Conservation (phyloP, 345 rosid genomes). For the Schrenkiella parvula region DNA sequence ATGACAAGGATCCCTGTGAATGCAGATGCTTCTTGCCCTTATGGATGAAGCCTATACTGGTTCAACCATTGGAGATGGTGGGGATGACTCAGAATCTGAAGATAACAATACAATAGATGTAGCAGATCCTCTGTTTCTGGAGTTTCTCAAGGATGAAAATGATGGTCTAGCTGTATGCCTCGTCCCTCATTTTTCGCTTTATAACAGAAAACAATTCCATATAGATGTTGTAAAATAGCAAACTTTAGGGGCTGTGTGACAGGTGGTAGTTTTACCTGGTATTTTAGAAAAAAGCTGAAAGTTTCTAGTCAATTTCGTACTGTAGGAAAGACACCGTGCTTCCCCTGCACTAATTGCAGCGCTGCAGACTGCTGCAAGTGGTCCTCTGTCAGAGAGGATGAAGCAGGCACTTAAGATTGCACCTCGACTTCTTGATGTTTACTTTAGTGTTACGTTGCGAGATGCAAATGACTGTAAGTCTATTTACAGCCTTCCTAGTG, state of each 20-base stretch:
- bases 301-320: constrained; percentile 9
- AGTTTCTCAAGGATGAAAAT: constrained; percentile 96
- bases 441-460: constrained; percentile 61
- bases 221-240: background rate
- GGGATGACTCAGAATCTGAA: constrained; percentile 91
- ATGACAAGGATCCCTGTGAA: constrained; percentile 13
- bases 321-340: constrained; percentile 83
- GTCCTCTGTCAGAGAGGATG: constrained; percentile 68
- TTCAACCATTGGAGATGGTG: constrained; percentile 87
- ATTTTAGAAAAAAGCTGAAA: background rate
- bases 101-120: constrained; percentile 71
- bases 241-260: background rate
- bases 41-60: constrained; percentile 99
- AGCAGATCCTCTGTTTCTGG: constrained; percentile 90
- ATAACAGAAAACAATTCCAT: background rate
- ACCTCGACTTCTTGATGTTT: constrained; percentile 71
- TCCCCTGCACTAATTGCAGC: constrained; percentile 72
- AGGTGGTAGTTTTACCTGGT: background rate
- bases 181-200: background rate
- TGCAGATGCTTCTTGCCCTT: constrained; percentile 92
- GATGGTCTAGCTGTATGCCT: constrained; percentile 86
- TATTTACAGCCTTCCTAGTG: background rate
- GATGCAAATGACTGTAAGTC: constrained; percentile 82
- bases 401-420: constrained; percentile 64
- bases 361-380: constrained; percentile 67